Conservation (phyloP, 495 filamentous ascomycete species). For the Patellaria atrata region DNA sequence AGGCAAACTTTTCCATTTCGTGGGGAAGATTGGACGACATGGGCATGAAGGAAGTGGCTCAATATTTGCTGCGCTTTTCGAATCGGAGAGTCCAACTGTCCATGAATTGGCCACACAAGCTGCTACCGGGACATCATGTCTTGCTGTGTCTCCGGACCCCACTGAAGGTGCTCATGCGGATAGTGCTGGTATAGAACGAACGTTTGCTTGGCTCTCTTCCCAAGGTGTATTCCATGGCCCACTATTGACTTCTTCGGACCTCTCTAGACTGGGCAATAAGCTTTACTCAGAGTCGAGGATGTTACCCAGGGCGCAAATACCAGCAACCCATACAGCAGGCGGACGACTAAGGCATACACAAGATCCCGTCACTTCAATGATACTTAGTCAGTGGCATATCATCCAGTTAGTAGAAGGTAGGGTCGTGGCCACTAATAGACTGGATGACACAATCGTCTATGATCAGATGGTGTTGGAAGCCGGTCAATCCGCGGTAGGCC, state of each 20-base stretch:
- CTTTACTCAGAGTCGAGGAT: conserved; percentile 59
- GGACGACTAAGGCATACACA: conserved; percentile 49
- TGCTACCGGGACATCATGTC: conserved; percentile 40
- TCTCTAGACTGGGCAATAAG: conserved; percentile 43
- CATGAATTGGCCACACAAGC: conserved; percentile 50
- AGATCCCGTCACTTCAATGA: conserved; percentile 63
- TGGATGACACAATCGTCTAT: conserved; percentile 71
- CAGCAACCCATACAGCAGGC: conserved; percentile 45
- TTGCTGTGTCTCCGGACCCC: conserved; percentile 63
- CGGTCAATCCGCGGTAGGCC: conserved; percentile 59
- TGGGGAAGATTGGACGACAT: conserved; percentile 55
- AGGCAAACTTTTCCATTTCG: conserved; percentile 58
- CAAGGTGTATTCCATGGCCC: conserved; percentile 82
- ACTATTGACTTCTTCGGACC: conserved; percentile 34
- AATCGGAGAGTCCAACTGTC: conserved; percentile 59
- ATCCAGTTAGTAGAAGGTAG: conserved; percentile 69
- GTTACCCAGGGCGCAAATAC: conserved; percentile 55
- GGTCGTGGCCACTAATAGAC: conserved; percentile 67
- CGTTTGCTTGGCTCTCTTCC: conserved; percentile 80
- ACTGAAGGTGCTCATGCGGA: conserved; percentile 35
- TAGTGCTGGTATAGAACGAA: conserved; percentile 40
- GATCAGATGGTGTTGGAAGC: conserved; percentile 75
- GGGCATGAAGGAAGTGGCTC: conserved; percentile 69
- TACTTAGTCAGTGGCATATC: conserved; percentile 85
- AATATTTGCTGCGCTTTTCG: conserved; percentile 77